Evolutionary conservation across 345 rosid species (phyloP).

Genomic region (Atalantia buxifolia): DNA sequence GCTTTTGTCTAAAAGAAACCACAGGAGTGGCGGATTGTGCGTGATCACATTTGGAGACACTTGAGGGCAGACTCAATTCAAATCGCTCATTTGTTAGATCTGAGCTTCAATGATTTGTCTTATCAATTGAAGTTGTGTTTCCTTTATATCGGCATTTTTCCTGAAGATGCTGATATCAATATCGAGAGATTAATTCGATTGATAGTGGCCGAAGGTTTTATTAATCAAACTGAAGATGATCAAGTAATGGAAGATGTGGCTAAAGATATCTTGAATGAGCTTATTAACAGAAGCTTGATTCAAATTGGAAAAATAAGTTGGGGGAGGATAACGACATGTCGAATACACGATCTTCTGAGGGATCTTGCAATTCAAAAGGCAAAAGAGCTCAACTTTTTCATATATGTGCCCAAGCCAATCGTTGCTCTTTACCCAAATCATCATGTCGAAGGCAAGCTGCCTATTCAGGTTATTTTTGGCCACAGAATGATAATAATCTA

Average conservation of each 20-base stretch:
- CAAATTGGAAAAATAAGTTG: not conserved
- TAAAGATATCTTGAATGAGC: not conserved
- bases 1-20: not conserved
- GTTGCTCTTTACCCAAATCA: not conserved
- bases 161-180: not conserved
- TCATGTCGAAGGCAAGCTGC: conserved; percentile 1
- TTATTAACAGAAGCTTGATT: not conserved
- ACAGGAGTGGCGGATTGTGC: not conserved
- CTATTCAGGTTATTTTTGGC: not conserved
- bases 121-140: conserved; percentile 6
- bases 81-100: not conserved
- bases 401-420: not conserved
- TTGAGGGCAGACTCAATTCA: not conserved
- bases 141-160: not conserved
- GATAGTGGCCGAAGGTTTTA: not conserved
- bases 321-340: not conserved
- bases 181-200: not conserved
- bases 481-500: not conserved
- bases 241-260: not conserved
- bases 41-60: not conserved
- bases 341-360: not conserved
- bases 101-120: conserved; percentile 1
- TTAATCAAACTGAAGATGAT: not conserved
- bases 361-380: conserved; percentile 11
- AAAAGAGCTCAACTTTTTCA: conserved; percentile 1